phyloP scores from a whole-genome alignment of 805 yeast species.

The Ogataea wickerhamii region DNA sequence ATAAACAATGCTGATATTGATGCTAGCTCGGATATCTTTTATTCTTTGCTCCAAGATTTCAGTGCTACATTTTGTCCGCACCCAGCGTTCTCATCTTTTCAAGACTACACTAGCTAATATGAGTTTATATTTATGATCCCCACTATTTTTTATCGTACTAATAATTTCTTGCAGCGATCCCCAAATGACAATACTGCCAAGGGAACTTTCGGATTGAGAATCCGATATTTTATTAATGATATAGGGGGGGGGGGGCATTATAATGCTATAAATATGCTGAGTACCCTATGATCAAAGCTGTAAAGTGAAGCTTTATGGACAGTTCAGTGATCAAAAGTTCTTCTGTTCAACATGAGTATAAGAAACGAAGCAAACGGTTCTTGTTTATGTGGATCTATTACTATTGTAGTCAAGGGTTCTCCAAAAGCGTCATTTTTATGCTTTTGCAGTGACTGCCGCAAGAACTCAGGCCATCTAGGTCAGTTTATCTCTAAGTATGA shows the following conservation, averaged over 20 bases:
- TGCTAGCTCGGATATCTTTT: slow-evolving; percentile 1
- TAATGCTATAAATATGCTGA: too few species aligned
- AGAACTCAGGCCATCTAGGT: slow-evolving; percentile 8
- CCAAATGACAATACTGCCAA: too few species aligned
- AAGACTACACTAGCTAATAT: background rate
- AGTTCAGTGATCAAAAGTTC: too few species aligned
- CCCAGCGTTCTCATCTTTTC: background rate
- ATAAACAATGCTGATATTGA: background rate
- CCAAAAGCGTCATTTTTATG: slow-evolving; percentile 2
- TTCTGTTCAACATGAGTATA: background rate
- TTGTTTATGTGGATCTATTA: slow-evolving; percentile 5
- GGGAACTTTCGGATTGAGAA: too few species aligned
- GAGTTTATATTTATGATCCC: too few species aligned
- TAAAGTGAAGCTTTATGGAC: too few species aligned
- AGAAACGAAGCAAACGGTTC: slow-evolving; percentile 2
- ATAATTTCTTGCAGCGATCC: too few species aligned
- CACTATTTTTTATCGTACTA: too few species aligned
- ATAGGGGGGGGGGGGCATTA: too few species aligned
- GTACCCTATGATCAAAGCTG: too few species aligned
- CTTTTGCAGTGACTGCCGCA: slow-evolving; percentile 6
- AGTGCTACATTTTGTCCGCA: slow-evolving; percentile 1
- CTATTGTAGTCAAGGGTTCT: background rate
- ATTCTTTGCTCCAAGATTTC: slow-evolving; percentile 1
- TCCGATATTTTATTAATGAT: too few species aligned
- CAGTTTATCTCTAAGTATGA: slow-evolving; percentile 3